These are phyloP conservation scores for Malus asiatica DNA, from an alignment of 306 rosid species.

Conservation along the genomic window DNA sequence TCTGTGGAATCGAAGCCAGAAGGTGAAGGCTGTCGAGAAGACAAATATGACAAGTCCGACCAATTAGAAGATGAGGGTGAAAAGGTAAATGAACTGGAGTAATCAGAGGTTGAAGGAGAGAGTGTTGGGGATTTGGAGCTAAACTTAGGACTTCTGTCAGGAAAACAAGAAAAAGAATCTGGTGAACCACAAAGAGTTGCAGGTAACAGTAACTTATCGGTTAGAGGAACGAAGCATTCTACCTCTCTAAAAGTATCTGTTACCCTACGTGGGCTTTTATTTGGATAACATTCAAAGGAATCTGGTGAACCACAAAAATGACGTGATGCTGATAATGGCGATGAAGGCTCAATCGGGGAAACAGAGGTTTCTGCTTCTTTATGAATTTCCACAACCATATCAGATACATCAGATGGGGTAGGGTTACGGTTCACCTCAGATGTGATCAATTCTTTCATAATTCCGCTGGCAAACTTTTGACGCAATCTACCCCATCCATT, in stretches of 20 bases:
- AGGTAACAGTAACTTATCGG: slow-evolving; percentile 35
- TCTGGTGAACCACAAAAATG: slow-evolving; percentile 56
- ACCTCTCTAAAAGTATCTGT: slow-evolving; percentile 22
- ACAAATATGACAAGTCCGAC: slow-evolving; percentile 68
- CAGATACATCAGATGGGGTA: slow-evolving; percentile 23
- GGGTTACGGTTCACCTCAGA: slow-evolving; percentile 36
- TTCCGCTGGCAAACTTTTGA: slow-evolving; percentile 44
- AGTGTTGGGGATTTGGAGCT: slow-evolving; percentile 58
- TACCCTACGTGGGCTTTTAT: slow-evolving; percentile 33
- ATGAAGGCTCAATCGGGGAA: slow-evolving; percentile 28
- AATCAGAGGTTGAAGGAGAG: slow-evolving; percentile 80
- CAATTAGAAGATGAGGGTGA: slow-evolving; percentile 85
- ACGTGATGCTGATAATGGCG: slow-evolving; percentile 41
- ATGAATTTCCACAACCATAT: slow-evolving; percentile 19
- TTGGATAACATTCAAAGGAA: slow-evolving; percentile 52
- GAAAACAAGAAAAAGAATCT: slow-evolving; percentile 50
- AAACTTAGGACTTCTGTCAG: slow-evolving; percentile 39
- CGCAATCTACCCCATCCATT: slow-evolving; percentile 72
- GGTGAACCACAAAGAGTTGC: slow-evolving; percentile 39
- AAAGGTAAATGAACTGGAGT: slow-evolving; percentile 62
- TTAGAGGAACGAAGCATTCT: slow-evolving; percentile 22
- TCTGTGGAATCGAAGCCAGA: slow-evolving; percentile 58
- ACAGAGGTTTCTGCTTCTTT: slow-evolving; percentile 28
- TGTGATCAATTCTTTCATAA: slow-evolving; percentile 50
- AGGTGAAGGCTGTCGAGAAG: slow-evolving; percentile 76